Evolutionary conservation across 75 land plant species (phyloP).

Genomic region (Picea glauca): DNA sequence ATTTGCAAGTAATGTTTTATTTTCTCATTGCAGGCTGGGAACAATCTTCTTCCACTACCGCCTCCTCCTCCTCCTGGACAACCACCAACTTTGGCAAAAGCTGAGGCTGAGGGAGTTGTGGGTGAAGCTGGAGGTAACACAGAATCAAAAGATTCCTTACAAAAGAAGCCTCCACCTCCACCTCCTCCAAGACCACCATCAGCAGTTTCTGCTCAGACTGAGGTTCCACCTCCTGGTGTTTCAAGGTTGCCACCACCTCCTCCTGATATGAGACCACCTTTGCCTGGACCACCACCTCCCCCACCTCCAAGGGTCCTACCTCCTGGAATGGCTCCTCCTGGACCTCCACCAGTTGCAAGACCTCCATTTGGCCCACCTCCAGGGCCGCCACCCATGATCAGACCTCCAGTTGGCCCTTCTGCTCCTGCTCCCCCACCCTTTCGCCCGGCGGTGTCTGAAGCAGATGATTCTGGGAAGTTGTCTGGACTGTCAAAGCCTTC

Average conservation of each 20-base stretch:
- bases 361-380: constrained; percentile 82
- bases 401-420: constrained; percentile 35
- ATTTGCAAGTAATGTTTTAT: background rate
- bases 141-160: constrained; percentile 25
- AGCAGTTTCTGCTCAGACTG: constrained; percentile 39
- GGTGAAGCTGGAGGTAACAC: constrained; percentile 23
- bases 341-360: constrained; percentile 49
- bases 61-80: constrained; percentile 69
- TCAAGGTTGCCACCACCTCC: constrained; percentile 48
- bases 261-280: constrained; percentile 21
- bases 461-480: constrained; percentile 30
- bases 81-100: constrained; percentile 27
- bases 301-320: constrained; percentile 59
- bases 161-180: constrained; percentile 65
- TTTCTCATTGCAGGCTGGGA: constrained; percentile 25
- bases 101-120: constrained; percentile 20
- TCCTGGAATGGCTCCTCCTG: constrained; percentile 46
- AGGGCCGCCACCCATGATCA: constrained; percentile 64
- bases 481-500: constrained; percentile 64
- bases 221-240: constrained; percentile 77
- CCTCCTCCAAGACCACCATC: constrained; percentile 37
- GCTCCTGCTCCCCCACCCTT: constrained; percentile 42
- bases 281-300: constrained; percentile 52
- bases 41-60: constrained; percentile 34
- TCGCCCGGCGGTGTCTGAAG: constrained; percentile 37